Conservation (phyloP, 2,329 filamentous ascomycete species). For the Biscogniauxia sp. region DNA sequence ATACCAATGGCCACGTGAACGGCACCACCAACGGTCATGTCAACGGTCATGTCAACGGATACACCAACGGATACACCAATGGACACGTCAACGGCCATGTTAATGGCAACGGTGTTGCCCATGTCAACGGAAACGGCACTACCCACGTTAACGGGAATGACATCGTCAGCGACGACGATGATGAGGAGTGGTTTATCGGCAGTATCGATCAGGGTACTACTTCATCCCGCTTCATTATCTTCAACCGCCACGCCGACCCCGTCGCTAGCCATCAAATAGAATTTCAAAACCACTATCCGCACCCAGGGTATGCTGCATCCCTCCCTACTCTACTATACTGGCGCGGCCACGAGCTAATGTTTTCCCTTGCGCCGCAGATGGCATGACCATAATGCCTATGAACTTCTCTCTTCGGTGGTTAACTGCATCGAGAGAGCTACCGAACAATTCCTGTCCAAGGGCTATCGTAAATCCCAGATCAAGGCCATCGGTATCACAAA, state of each 20-base stretch:
- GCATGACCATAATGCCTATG: constrained; percentile 84
- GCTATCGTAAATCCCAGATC: constrained; percentile 66
- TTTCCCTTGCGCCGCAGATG: constrained; percentile 52
- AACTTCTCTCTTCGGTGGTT: constrained; percentile 72
- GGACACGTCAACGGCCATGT: constrained; percentile 7
- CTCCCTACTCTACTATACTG: constrained; percentile 1
- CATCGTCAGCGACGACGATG: constrained; percentile 9
- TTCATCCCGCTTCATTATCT: constrained; percentile 86
- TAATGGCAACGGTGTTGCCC: constrained; percentile 8
- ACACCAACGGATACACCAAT: constrained; percentile 9
- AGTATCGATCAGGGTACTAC: constrained; percentile 92
- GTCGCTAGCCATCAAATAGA: constrained; percentile 84
- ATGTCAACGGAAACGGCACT: constrained; percentile 1
- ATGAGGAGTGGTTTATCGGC: constrained; percentile 67
- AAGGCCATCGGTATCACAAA: constrained; percentile 83
- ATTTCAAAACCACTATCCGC: constrained; percentile 79
- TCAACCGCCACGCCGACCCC: constrained; percentile 74
- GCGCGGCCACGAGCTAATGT: constrained; percentile 9
- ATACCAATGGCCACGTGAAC: not conserved
- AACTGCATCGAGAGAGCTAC: constrained; percentile 76
- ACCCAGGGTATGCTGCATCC: constrained; percentile 66
- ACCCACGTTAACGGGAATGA: constrained; percentile 2
- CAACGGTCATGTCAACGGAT: not conserved
- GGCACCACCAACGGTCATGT: too few relatives aligned
- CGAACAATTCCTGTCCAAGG: constrained; percentile 66